Evolutionary conservation across 345 rosid genomes (phyloP).

Genomic region (Arabidopsis suecica): DNA sequence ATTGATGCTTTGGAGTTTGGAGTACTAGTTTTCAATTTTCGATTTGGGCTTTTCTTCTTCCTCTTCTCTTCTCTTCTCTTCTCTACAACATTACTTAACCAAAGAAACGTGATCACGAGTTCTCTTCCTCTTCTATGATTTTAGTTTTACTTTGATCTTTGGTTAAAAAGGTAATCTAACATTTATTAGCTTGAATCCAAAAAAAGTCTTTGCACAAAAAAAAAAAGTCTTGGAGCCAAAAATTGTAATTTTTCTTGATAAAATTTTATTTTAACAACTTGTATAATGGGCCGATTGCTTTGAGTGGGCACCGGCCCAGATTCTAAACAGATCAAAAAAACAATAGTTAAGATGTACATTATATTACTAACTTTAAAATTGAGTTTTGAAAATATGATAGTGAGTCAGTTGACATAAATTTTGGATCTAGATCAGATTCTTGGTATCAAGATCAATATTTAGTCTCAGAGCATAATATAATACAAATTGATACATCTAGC

Average conservation of each 20-base stretch:
- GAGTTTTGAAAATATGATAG: neutral
- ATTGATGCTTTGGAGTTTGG: conserved; percentile 21
- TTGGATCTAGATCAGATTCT: neutral
- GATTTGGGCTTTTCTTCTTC: conserved; percentile 45
- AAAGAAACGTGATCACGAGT: conserved; percentile 37
- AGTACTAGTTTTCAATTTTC: neutral
- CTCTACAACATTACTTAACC: conserved; percentile 19
- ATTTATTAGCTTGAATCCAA: neutral
- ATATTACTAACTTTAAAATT: neutral
- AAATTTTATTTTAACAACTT: neutral
- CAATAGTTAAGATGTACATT: neutral
- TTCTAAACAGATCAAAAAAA: neutral
- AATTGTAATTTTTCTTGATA: neutral
- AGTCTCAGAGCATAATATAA: neutral
- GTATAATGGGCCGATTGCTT: neutral
- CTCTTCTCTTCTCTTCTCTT: conserved; percentile 1
- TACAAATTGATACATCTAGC: neutral
- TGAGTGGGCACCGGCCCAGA: neutral
- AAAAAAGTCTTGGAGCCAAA: neutral
- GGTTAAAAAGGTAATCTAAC: neutral
- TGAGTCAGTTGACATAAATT: neutral
- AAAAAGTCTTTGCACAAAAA: neutral
- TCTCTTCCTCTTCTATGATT: conserved; percentile 4
- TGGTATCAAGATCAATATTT: neutral
- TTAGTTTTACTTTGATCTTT: neutral